These are phyloP conservation scores for Hymenoscyphus linearis DNA, from an alignment of 2,329 filamentous ascomycete genomes.

Conservation along the genomic window DNA sequence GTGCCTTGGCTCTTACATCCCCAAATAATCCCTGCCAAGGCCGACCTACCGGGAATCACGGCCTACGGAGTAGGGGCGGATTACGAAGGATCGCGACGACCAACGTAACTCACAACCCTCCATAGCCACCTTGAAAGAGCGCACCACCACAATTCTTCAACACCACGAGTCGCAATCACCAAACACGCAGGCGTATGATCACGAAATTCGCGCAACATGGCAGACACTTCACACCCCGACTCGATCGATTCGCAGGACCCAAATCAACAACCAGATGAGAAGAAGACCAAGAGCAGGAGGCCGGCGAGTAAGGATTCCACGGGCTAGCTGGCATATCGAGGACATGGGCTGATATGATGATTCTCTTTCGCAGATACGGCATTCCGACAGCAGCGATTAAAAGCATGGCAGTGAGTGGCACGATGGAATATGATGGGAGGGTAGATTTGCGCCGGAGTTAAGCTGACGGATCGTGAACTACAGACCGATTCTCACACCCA, in stretches of 20 bases:
- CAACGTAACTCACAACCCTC: neutral
- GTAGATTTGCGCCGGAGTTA: neutral
- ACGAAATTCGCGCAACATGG: constrained; percentile 24
- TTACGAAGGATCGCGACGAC: constrained; percentile 19
- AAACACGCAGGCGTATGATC: constrained; percentile 22
- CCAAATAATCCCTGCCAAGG: neutral
- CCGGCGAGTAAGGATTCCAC: constrained; percentile 66
- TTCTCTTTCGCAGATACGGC: constrained; percentile 66
- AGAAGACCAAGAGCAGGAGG: constrained; percentile 82
- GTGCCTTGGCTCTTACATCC: neutral
- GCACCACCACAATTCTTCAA: neutral
- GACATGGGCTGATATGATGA: neutral
- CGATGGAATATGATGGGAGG: constrained; percentile 8
- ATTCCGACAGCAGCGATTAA: constrained; percentile 92
- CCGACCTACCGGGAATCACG: constrained; percentile 8
- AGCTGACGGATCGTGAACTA: constrained; percentile 20
- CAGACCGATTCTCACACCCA: constrained; percentile 90
- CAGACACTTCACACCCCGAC: constrained; percentile 35
- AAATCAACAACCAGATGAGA: constrained; percentile 53
- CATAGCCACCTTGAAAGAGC: neutral
- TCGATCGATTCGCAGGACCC: constrained; percentile 52
- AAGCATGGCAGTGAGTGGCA: constrained; percentile 87
- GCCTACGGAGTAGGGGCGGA: constrained; percentile 2
- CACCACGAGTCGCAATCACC: neutral
- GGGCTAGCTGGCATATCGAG: constrained; percentile 1